Evolutionary conservation across 1,284 basidiomycete genomes (phyloP), one percentile per base, ranked within the genome.

Genomic region (Cutaneotrichosporon sp.): DNA sequence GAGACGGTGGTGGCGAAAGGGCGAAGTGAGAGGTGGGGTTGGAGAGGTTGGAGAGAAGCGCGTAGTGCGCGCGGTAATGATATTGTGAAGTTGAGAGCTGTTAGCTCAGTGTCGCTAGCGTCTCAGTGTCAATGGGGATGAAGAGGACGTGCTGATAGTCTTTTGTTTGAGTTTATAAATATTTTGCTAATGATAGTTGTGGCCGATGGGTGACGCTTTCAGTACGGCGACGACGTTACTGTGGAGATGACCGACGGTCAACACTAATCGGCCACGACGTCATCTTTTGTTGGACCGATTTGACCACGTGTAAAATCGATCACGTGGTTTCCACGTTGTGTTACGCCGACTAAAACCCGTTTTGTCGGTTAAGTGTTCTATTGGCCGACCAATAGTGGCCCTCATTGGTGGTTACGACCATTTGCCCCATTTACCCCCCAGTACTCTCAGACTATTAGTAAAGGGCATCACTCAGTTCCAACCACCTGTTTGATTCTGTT

Each of bases 371-470:
- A 36, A 36, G 11, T 2, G 34, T 36, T 36, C 34, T 47, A n/a
- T 47, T 21, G 46, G 16, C 46, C 46, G 21, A 47, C 46, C 46
- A 47, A 47, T 36, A 36, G 34, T 5, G 2, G 34, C 34, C 47
- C 22, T 26, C 47, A 49, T 49, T 49, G 47, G 47, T n/a, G 47
- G 47, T 49, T 21, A 49, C 47, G 47, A n/a, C 50, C 10, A n/a
- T 52, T 13, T n/a, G 11, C 22, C 22, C 50, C 50, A 13, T 31
- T 10, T 22, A 5, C 8, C 34, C 34, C 10, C 34, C 34, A 42
- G 40, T 26, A 26, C 26, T 26, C 26, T 26, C 26, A 26, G 26
- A 26, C 26, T 26, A 26, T 26, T 26, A 16, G 13, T 42, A 36
- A 36, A 36, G 42, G 42, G 30, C 40, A 61, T 47, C 30, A 14